A percentile compares a stretch with the other conserved stretches of the same genome.
These are phyloP conservation scores for Cordyceps farinosa DNA, from an alignment of 2,329 filamentous ascomycete genomes.

Conservation along the genomic window DNA sequence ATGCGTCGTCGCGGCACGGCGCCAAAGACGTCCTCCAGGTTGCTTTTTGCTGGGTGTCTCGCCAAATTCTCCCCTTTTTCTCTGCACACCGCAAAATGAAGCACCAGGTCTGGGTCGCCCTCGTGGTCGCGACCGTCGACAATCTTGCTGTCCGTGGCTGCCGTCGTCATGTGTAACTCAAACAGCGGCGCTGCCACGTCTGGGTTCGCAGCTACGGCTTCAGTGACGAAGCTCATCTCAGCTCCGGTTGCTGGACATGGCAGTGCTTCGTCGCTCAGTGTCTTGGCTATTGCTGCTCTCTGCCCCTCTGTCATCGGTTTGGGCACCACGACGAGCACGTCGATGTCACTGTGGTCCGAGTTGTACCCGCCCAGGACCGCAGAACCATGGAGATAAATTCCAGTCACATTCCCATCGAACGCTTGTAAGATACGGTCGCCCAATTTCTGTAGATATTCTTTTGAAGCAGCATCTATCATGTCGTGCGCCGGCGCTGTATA, in stretches of 20 bases:
- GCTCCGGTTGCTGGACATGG: not conserved
- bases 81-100: conserved; percentile 2
- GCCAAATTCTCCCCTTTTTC: not conserved
- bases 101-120: not conserved
- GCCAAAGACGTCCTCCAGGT: not conserved
- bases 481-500: not conserved
- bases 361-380: not conserved
- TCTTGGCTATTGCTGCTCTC: not conserved
- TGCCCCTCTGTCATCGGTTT: not conserved
- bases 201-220: not conserved
- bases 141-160: not conserved
- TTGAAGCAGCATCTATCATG: not conserved
- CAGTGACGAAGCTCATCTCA: not conserved
- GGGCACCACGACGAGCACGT: conserved; percentile 3
- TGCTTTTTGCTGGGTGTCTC: not conserved
- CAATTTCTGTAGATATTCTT: not conserved
- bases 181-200: not conserved
- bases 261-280: not conserved
- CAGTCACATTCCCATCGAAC: not conserved
- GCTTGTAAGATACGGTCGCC: not conserved
- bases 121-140: not conserved
- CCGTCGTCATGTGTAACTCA: conserved; percentile 5
- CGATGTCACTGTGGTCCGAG: not conserved
- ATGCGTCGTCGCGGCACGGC: not conserved
- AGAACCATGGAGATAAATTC: not conserved